Evolutionary conservation across 768 basidiomycete genomes (phyloP), one percentile per base, ranked within the genome.

Genomic region (Trametes coccinea): DNA sequence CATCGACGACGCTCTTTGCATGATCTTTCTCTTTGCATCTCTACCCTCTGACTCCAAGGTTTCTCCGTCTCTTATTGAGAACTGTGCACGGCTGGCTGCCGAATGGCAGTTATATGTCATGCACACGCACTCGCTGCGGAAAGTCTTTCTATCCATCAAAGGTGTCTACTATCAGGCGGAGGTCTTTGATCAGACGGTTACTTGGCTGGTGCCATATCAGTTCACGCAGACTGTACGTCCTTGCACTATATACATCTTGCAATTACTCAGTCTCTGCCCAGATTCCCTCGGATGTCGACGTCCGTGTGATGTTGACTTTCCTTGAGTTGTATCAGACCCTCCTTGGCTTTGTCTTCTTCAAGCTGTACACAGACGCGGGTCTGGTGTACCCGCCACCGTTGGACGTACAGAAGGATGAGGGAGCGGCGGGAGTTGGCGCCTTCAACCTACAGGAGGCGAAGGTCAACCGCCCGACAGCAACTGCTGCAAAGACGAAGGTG

Each of bases 71-170:
- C 82, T 97, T 65, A 84, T 96, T 53, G 87, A 93, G 71, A 96
- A 95, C 72, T 98, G 97, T 74, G 80, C 89, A 31, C 87, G 92
- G 49, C 82, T 99, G 37, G 85, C 93, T 7, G 86, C 93, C 17
- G 95, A 99, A 80, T 99, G 96, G 96, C 93, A 98, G 74, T 79
- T 98, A 33, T 99, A 95, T 76, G 82, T 95, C 41, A 92, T 98
- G 85, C 90, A 93, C 70, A 85, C 92, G 1, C 84, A 81, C 62
- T 82, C 90, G 13, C 81, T 98, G 43, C 85, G 90, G 54, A 97
- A 97, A 75, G 87, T 89, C 33, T 99, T 99, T 77, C 79, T 99
- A 57, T 95, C 93, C 44, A 96, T 99, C 75, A 98, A 98, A 77
- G 97, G 97, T 43, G 86, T 99, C 47, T 99, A 98, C 76, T 98